These are phyloP conservation scores for Yamadazyma triangularis DNA, from an alignment of 1,139 yeast species.

Conservation along the genomic window DNA sequence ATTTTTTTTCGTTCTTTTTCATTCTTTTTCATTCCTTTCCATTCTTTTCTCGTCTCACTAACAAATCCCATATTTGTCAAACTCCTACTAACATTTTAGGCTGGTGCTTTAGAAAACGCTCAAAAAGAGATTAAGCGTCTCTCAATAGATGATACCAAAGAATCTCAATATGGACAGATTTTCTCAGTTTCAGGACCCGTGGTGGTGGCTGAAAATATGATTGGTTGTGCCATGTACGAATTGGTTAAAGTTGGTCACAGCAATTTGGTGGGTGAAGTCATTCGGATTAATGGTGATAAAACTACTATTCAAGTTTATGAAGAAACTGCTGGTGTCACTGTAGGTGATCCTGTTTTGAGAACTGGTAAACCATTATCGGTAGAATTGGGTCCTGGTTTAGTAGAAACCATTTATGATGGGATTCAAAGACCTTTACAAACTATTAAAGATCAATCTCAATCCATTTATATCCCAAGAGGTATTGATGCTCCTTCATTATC, in stretches of 20 bases:
- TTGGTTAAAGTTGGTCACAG: slow-evolving; percentile 96
- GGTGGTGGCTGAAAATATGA: slow-evolving; percentile 95
- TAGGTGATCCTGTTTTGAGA: slow-evolving; percentile 96
- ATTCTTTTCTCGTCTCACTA: no score
- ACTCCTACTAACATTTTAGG: no score
- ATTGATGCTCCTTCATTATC: slow-evolving; percentile 91
- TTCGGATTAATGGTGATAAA: slow-evolving; percentile 92
- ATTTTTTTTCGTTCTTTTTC: no score
- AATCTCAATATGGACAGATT: slow-evolving; percentile 80
- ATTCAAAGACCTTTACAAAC: slow-evolving; percentile 97
- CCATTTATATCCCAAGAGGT: slow-evolving; percentile 98
- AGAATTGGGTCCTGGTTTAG: slow-evolving; percentile 97
- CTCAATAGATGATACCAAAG: slow-evolving; percentile 70
- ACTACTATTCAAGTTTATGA: slow-evolving; percentile 98
- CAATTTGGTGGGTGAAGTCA: slow-evolving; percentile 94
- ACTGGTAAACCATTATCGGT: slow-evolving; percentile 98
- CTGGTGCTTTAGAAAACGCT: slow-evolving; percentile 97
- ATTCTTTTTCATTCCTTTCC: no score
- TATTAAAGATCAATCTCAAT: slow-evolving; percentile 78
- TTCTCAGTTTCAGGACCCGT: slow-evolving; percentile 98
- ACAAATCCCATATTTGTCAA: no score
- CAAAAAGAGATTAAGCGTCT: slow-evolving; percentile 89
- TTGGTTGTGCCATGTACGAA: slow-evolving; percentile 99
- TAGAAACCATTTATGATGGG: slow-evolving; percentile 99
- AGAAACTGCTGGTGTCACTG: slow-evolving; percentile 98